Evolutionary conservation across 2,329 filamentous ascomycete genomes (phyloP), one percentile per base, ranked within the genome.

Genomic region (Fusarium redolens): DNA sequence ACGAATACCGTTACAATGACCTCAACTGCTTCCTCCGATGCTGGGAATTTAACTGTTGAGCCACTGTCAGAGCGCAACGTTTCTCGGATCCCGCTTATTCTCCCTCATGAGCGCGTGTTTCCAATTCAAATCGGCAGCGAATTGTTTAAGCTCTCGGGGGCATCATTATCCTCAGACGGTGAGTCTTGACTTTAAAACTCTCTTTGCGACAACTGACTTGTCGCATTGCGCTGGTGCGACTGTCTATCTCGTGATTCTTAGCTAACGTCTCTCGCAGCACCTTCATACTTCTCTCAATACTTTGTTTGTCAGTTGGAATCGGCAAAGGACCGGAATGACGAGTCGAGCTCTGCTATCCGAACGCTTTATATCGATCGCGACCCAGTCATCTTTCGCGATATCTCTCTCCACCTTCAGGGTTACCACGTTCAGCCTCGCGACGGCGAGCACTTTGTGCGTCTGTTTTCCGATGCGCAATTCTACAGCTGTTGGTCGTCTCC

Each of bases 311-410:
- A 98, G 83, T 83, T 98, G 44, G 88, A 89, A 64, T 84, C 86
- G 74, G 91, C 88, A 54, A 87, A 90, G 67, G 86, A 88, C 51
- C 87, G 87, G 62, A 88, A 88, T 65, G 86, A 90, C 61, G 87
- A 89, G 61, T 65, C 83, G 9, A 81, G 78, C 43, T 73, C 78
- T 9, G 81, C 83, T 51, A 85, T 97, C 65, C 91, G 92, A 74
- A 97, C 96, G 0, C 86, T 98, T 11, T 98, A 98, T 83, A 98
- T 98, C 78, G 96, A 98, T 82, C 92, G 96, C 69, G 96, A 98
- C 82, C 95, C 96, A 1, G 86, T 87, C 18, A 98, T 95, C 0
- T 98, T 98, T 81, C 89, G 88, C 77, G 94, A 98, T 79, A 98
- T 98, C 72, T 92, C 93, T 41, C 87, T 95, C 61, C 95, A 98